These are phyloP conservation scores for Epicoccum sorghinum DNA, from an alignment of 2,329 filamentous ascomycete species.

Conservation along the genomic window DNA sequence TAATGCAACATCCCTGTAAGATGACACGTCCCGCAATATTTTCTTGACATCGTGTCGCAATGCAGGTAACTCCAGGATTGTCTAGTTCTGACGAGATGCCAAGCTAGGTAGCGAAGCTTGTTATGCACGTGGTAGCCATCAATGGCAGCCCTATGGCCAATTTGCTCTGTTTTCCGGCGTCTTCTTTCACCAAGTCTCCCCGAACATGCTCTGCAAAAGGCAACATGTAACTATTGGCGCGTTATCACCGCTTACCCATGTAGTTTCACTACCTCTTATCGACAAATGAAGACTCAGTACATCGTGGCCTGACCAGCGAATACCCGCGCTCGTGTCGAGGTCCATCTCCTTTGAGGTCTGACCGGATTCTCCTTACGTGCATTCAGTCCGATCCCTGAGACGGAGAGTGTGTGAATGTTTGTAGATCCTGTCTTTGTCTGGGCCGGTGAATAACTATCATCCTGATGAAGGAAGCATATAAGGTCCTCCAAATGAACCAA, in stretches of 20 bases:
- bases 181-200: not conserved
- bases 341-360: not conserved
- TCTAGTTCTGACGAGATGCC: not conserved
- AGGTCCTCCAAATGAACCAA: not conserved
- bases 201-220: not conserved
- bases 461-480: not conserved
- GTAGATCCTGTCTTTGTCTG: not conserved
- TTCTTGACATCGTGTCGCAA: not conserved
- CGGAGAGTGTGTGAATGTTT: not conserved
- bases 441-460: not conserved
- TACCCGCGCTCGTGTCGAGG: too few relatives aligned
- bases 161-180: not conserved
- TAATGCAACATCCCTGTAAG: not conserved
- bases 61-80: not conserved
- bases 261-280: not conserved
- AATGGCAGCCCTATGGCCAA: not conserved
- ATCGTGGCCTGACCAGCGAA: not conserved
- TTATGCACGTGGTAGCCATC: not conserved
- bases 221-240: not conserved
- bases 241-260: not conserved
- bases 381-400: not conserved
- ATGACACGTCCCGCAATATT: not conserved
- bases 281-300: not conserved
- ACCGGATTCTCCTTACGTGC: not conserved
- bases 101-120: not conserved